Conservation (phyloP, 2,329 filamentous ascomycete genomes). For the Leptographium lundbergii region DNA sequence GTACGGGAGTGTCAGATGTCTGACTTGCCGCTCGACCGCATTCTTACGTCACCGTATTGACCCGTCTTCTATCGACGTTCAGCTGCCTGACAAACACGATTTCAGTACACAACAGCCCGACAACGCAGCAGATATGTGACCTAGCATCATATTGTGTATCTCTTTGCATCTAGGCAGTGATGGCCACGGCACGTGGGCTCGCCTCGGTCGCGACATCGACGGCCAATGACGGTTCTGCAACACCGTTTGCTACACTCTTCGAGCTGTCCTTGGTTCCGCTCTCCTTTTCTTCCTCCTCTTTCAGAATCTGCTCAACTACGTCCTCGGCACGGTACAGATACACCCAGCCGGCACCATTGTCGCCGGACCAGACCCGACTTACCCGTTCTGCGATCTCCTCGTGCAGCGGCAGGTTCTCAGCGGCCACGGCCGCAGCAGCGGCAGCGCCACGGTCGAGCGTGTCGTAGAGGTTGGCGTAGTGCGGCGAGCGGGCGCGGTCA, state of each 20-base stretch:
- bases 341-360: constrained; percentile 6
- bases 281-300: background rate
- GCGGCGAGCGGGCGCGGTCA: constrained; percentile 9
- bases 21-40: too few species aligned
- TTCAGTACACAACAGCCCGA: too few species aligned
- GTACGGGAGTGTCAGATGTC: too few species aligned
- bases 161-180: background rate
- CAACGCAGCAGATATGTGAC: too few species aligned
- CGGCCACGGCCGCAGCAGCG: background rate
- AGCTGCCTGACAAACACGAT: too few species aligned
- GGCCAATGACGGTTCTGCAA: too few species aligned
- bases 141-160: too few species aligned
- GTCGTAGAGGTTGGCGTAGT: constrained; percentile 10
- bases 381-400: constrained; percentile 10
- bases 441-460: constrained; percentile 6
- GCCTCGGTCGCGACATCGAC: too few species aligned
- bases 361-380: constrained; percentile 1
- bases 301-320: constrained; percentile 6
- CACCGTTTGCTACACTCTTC: too few species aligned
- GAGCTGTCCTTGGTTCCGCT: too few species aligned
- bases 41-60: too few species aligned
- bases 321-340: constrained; percentile 8
- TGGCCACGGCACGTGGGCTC: background rate
- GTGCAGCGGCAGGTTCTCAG: constrained; percentile 6
- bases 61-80: too few species aligned